Evolutionary conservation across 371 early-diverging fungal genomes (phyloP).

Genomic region (Coemansia sp.): DNA sequence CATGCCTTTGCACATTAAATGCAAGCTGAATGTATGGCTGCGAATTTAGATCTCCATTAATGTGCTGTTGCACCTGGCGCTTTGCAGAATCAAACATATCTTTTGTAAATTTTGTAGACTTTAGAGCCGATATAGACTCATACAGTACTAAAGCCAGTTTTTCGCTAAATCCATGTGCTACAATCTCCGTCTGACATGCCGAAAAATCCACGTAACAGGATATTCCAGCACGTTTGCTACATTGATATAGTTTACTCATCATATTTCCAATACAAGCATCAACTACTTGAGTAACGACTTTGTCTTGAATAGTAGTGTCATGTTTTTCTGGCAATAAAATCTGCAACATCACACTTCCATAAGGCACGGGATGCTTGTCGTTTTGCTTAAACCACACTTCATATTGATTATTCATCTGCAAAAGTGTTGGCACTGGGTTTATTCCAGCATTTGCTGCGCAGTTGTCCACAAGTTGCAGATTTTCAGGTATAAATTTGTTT

Average conservation of each 20-base stretch:
- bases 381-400: conserved; percentile 1
- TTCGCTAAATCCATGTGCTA: background rate
- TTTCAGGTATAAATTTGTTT: too few relatives aligned
- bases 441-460: too few relatives aligned
- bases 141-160: background rate
- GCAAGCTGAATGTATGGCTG: background rate
- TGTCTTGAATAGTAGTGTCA: too few relatives aligned
- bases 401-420: background rate
- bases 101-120: background rate
- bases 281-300: too few relatives aligned
- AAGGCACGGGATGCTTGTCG: background rate
- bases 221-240: too few relatives aligned
- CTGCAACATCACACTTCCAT: background rate
- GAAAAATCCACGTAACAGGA: too few relatives aligned
- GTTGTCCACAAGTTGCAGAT: too few relatives aligned
- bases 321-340: background rate
- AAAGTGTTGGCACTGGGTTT: background rate
- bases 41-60: too few relatives aligned
- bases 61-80: too few relatives aligned
- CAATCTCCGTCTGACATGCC: background rate
- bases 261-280: too few relatives aligned
- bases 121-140: background rate
- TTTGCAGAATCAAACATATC: background rate
- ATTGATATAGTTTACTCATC: too few relatives aligned
- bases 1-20: too few relatives aligned